Conservation (phyloP, 805 yeast species). For the Starmerella sp. region DNA sequence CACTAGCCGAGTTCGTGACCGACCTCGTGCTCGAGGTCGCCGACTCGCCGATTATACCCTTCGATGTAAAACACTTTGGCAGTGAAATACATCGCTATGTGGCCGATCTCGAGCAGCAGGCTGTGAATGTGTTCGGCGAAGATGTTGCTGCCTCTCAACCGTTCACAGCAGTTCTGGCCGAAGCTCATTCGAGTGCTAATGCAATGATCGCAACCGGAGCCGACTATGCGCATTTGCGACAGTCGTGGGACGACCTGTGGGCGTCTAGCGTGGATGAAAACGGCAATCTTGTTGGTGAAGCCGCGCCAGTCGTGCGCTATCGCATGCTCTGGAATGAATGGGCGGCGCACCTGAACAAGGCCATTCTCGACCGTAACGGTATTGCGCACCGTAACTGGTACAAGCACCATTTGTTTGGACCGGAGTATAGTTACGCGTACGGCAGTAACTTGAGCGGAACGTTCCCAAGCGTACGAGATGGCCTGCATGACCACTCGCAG, state of each 20-base stretch:
- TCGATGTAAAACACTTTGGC: slow-evolving; percentile 41
- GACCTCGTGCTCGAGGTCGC: slow-evolving; percentile 46
- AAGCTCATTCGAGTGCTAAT: slow-evolving; percentile 27
- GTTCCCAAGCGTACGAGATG: slow-evolving; percentile 71
- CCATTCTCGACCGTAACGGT: slow-evolving; percentile 37
- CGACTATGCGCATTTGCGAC: slow-evolving; percentile 44
- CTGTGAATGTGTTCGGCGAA: slow-evolving; percentile 17
- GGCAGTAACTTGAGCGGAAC: slow-evolving; percentile 42
- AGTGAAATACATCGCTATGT: slow-evolving; percentile 35
- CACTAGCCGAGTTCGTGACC: slow-evolving; percentile 46
- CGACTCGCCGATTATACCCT: slow-evolving; percentile 70
- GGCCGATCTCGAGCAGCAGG: slow-evolving; percentile 38
- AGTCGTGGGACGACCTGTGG: slow-evolving; percentile 42
- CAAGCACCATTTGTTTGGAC: slow-evolving; percentile 58
- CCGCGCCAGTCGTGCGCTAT: slow-evolving; percentile 55
- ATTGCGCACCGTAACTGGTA: slow-evolving; percentile 50
- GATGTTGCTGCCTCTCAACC: slow-evolving; percentile 19
- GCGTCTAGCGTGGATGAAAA: slow-evolving; percentile 37
- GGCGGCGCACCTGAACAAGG: slow-evolving; percentile 43
- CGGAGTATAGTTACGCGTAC: slow-evolving; percentile 48
- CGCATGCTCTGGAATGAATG: slow-evolving; percentile 77
- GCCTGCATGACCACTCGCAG: slow-evolving; percentile 40
- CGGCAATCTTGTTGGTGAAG: slow-evolving; percentile 35
- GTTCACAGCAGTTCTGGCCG: slow-evolving; percentile 20
- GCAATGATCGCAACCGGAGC: slow-evolving; percentile 37